These are phyloP conservation scores for Arthroderma sp. DNA, from an alignment of 2,329 filamentous ascomycete genomes.

Conservation along the genomic window DNA sequence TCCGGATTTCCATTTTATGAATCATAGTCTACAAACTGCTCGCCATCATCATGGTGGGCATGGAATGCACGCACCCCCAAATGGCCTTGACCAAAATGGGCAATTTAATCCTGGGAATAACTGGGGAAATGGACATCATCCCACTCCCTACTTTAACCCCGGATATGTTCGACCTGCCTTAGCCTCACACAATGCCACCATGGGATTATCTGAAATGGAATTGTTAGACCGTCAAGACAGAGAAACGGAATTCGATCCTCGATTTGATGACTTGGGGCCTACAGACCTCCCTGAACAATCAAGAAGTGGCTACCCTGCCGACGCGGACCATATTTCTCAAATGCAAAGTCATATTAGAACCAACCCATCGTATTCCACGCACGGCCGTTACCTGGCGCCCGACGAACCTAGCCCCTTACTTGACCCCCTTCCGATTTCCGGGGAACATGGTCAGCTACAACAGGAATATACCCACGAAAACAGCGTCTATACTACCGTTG, in stretches of 20 bases:
- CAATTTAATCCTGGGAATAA: neutral
- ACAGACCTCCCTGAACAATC: neutral
- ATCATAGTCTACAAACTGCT: neutral
- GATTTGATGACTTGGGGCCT: neutral
- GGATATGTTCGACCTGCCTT: neutral
- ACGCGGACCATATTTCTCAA: neutral
- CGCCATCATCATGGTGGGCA: neutral
- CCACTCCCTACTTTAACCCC: neutral
- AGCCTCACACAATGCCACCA: neutral
- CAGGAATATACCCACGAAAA: neutral
- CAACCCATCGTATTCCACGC: neutral
- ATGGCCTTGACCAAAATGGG: neutral
- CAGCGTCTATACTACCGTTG: neutral
- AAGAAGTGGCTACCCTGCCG: neutral
- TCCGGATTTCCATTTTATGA: neutral
- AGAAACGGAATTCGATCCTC: neutral
- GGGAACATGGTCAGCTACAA: neutral
- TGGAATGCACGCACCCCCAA: neutral
- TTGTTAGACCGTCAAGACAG: neutral
- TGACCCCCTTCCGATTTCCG: neutral
- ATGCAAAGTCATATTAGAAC: neutral
- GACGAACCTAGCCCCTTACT: neutral
- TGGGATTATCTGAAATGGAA: neutral
- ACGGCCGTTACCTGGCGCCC: neutral
- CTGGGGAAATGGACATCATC: neutral